Base-by-base conservation (phyloP, 441 rosid species). In the Pelargonium fulgidum region DNA sequence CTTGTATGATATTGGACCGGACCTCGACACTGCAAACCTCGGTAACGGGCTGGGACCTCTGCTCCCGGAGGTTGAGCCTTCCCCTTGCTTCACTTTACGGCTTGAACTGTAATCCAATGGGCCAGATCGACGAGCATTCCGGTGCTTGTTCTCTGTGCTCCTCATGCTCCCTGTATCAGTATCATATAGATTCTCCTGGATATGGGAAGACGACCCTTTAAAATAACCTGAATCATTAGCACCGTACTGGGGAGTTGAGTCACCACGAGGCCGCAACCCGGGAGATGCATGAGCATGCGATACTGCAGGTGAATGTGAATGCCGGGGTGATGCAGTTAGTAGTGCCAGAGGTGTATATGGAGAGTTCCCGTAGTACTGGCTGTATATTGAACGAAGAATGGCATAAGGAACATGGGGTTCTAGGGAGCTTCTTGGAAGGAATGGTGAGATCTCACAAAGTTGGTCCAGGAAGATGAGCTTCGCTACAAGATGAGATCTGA, bases 381-480 rank as follows among this genome's bases (percentile, higher is more conserved):
- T 80, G 79, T 92, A 95, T 74, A 92, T 83, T 56, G 99, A 95
- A 41, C 93, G 92, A 66, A 95, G 87, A 77, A 92, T 88, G 7
- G 93, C 79, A 59, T 84, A 95, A 0, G 99, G 98, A 68, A 92
- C 84, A 20, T 92, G 85, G 14, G 86, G 74, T 82, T 95, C 99
- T 0, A 95, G 93, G 65, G 88, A 77, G 87, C 90, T 92, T 82
- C 97, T 76, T 2, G 99, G 93, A 66, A 95, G 97, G 86, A 84
- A 88, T 1, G 91, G 91, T 12, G 99, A 95, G 70, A 85, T 85
- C 85, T 92, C 98, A 63, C 91, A 95, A 36, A 95, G 86, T 83
- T 91, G 97, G 79, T 95, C 99, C 47, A 95, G 82, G 91, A 95
- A 95, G 63, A 92, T 89, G 62, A 95, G 88, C 87, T 92, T 92